phyloP scores from a whole-genome alignment of 2,329 filamentous ascomycete genomes.

The Cadophora luteo-olivacea region DNA sequence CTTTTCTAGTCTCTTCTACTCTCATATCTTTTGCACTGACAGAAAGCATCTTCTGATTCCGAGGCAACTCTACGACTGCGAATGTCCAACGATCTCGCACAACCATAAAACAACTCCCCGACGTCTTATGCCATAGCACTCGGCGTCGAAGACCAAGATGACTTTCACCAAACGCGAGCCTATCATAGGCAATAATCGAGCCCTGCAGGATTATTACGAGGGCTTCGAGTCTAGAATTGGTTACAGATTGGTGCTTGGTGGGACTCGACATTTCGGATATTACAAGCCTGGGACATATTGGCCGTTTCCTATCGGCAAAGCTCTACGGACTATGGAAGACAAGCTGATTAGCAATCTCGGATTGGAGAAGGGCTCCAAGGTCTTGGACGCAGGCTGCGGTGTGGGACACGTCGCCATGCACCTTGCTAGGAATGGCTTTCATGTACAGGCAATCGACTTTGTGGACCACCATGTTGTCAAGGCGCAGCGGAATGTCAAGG shows the following conservation, averaged over 20 bases:
- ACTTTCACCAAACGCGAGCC: constrained; percentile 31
- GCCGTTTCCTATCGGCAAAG: constrained; percentile 54
- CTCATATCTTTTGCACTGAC: too few relatives aligned
- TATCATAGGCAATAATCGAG: constrained; percentile 48
- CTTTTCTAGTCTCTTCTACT: too few relatives aligned
- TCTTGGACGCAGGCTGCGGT: constrained; percentile 60
- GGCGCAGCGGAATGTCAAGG: constrained; percentile 50
- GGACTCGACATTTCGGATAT: constrained; percentile 57
- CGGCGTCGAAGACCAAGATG: constrained; percentile 18
- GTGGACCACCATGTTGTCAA: constrained; percentile 54
- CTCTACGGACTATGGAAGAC: constrained; percentile 57
- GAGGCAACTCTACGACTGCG: too few relatives aligned
- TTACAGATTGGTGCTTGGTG: constrained; percentile 52
- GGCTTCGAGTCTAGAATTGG: constrained; percentile 53
- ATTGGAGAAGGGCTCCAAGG: constrained; percentile 49
- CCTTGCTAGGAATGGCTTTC: constrained; percentile 51
- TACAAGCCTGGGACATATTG: constrained; percentile 53
- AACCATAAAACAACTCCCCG: neutral
- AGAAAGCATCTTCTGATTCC: too few relatives aligned
- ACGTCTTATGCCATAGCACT: neutral
- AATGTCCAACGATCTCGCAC: too few relatives aligned
- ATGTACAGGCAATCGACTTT: constrained; percentile 56
- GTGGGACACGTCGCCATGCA: constrained; percentile 56
- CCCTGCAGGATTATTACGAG: constrained; percentile 51
- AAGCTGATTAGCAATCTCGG: constrained; percentile 49